A percentile compares a stretch with the other conserved stretches of the same genome.
Evolutionary conservation across 139 green algal species (phyloP).

Genomic region (Tetratostichococcus sp.): DNA sequence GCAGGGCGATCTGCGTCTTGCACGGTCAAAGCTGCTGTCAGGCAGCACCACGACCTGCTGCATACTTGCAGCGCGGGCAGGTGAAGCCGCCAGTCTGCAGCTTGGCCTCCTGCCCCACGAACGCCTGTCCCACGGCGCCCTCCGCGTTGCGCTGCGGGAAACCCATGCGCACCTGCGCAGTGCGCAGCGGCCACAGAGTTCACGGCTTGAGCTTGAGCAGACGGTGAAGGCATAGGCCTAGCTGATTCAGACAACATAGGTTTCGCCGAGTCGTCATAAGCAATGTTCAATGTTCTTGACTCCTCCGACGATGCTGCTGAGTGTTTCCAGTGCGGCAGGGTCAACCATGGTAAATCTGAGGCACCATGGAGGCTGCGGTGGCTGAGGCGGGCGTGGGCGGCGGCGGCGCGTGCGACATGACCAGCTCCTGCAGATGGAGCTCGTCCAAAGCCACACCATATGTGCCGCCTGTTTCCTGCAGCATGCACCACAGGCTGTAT

Average conservation of each 20-base stretch:
- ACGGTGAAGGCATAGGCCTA: too few relatives aligned
- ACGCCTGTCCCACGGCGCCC: slow-evolving; percentile 45
- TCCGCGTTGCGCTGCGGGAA: slow-evolving; percentile 68
- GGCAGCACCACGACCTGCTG: too few relatives aligned
- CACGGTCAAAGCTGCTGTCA: too few relatives aligned
- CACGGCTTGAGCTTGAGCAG: too few relatives aligned
- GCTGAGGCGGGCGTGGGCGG: slow-evolving; percentile 40
- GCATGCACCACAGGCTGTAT: neutral
- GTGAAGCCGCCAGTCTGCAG: slow-evolving; percentile 68
- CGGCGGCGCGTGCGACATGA: slow-evolving; percentile 59
- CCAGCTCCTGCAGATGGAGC: slow-evolving; percentile 65
- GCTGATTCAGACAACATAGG: too few relatives aligned
- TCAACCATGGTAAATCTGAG: neutral
- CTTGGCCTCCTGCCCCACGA: slow-evolving; percentile 51
- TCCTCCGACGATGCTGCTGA: too few relatives aligned
- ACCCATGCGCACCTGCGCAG: slow-evolving; percentile 72
- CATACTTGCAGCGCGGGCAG: slow-evolving; percentile 56
- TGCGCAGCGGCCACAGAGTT: neutral
- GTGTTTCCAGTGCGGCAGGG: too few relatives aligned
- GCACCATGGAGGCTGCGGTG: slow-evolving; percentile 47
- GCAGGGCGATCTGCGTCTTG: too few relatives aligned
- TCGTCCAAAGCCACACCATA: slow-evolving; percentile 77
- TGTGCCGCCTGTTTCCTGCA: slow-evolving; percentile 67
- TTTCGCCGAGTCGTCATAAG: too few relatives aligned
- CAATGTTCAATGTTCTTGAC: too few relatives aligned